Base-by-base conservation (phyloP, 139 green algal genomes). In the Choricystis sp. region DNA sequence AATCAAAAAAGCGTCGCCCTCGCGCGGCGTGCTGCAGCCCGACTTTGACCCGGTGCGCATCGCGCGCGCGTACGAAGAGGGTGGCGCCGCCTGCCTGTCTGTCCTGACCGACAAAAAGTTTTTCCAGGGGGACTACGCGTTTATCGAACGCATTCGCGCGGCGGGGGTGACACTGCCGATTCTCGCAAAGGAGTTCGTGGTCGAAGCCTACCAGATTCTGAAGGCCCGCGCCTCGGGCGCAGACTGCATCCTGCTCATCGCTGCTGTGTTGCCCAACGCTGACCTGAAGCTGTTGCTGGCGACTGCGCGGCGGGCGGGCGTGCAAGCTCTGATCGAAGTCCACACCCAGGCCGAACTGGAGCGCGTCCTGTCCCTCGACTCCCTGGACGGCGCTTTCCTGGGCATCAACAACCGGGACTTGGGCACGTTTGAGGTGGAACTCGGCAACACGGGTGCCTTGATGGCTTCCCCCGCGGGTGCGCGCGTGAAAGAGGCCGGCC, bases 371-470 rank as follows among this genome's bases (percentile, higher is more conserved):
- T 31, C 76, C 67, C 76, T 97, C 31, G 70, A 83, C 3, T 75
- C 64, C 14, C 65, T 97, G 29, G 81, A 94, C 58, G 66, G 78
- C 0, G 77, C 84, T 68, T 69, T 99, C 52, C 79, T 99, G 60
- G 94, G 94, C 65, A 98, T 99, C 81, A 99, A 99, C 82, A 98
- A 98, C 83, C 80, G 88, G 26, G 84, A 98, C 80, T 80, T 99
- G 68, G 74, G 81, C 30, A 97, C 89, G 19, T 98, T 98, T 74
- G 85, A 96, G 79, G 86, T 96, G 28, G 86, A 95, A 72, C 79
- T 98, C 31, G 62, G 72, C 19, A 85, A 82, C 67, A 98, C 87
- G 9, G 57, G 79, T 64, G 49, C 70, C 14, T 85, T 98, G 64
- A 89, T 98, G 84, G 75, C 79, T 26, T 88, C 80, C 29, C 56